Evolutionary conservation across 148 eudicot genomes (phyloP), one percentile per base, ranked within the genome.

Genomic region (Camellia sinensis): DNA sequence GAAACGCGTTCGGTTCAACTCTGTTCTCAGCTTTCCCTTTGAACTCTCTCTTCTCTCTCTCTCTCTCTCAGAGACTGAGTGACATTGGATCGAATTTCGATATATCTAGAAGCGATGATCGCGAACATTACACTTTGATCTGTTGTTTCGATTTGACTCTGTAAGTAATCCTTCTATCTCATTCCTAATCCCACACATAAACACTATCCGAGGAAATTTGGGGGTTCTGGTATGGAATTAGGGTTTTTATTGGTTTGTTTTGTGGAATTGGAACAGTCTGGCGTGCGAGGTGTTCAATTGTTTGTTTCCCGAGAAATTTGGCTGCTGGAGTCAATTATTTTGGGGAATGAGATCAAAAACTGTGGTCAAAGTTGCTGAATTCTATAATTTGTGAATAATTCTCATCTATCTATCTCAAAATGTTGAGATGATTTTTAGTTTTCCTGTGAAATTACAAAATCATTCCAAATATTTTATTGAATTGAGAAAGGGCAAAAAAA

Each of bases 1-100:
- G 44, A 46, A n/a, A 63, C 79, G 71, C 71, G 59, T 46, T 70
- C 71, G 78, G 62, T 17, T 62, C 78, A 19, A 60, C 78, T 44
- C 69, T 61, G 9, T 75, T 13, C 78, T 59, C 66, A 15, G 3
- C 54, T 11, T 46, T 37, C 63, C 5, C 14, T 73, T 10, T 67
- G 17, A 41, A 67, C 76, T 73, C 76, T 12, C 8, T 50, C 74
- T n/a, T 21, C 17, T 12, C 29, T 48, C 44, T 11, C 64, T 29
- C 15, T 54, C 63, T 13, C 50, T 46, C 50, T 46, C 50, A 46
- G 50, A 46, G 50, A 46, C 50, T 46, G 50, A 46, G 6, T 46
- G 7, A 46, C 50, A 46, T 5, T 46, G 50, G 50, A 46, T 7
- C 50, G 50, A 46, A 46, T 46, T 46, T 46, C 50, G 6, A 46